phyloP scores from a whole-genome alignment of 495 filamentous ascomycete genomes.

The Elaphomyces granulatus region DNA sequence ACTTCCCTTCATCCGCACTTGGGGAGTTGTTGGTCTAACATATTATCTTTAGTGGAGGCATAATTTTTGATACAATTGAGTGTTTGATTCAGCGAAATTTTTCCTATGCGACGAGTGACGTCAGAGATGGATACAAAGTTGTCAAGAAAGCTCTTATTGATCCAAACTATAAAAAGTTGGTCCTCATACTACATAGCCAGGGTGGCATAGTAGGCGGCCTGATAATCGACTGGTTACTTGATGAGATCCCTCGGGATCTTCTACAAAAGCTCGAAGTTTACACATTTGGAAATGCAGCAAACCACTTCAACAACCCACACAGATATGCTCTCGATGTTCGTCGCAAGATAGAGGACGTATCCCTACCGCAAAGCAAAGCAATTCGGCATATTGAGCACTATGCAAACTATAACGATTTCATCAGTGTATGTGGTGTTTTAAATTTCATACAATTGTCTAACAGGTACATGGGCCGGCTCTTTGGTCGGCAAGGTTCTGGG shows the following conservation, averaged over 20 bases:
- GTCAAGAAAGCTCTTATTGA: conserved; percentile 19
- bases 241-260: conserved; percentile 54
- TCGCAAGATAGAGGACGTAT: not conserved
- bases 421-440: conserved; percentile 61
- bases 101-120: conserved; percentile 53
- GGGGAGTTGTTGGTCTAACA: not conserved
- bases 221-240: conserved; percentile 65
- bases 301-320: conserved; percentile 73
- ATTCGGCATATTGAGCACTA: conserved; percentile 78
- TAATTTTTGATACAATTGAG: conserved; percentile 62
- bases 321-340: conserved; percentile 1
- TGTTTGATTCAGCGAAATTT: conserved; percentile 68
- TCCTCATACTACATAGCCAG: conserved; percentile 70
- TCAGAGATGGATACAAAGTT: conserved; percentile 32
- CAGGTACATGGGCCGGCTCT: conserved; percentile 63
- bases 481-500: conserved; percentile 48
- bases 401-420: conserved; percentile 61
- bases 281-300: conserved; percentile 73
- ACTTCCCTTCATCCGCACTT: conserved; percentile 10
- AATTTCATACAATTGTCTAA: conserved; percentile 37
- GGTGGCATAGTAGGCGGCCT: conserved; percentile 65
- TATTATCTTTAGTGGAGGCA: conserved; percentile 27
- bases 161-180: conserved; percentile 48
- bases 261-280: conserved; percentile 66
- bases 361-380: too few species aligned